Conservation (phyloP, 495 filamentous ascomycete genomes). For the Cenococcum geophilum region DNA sequence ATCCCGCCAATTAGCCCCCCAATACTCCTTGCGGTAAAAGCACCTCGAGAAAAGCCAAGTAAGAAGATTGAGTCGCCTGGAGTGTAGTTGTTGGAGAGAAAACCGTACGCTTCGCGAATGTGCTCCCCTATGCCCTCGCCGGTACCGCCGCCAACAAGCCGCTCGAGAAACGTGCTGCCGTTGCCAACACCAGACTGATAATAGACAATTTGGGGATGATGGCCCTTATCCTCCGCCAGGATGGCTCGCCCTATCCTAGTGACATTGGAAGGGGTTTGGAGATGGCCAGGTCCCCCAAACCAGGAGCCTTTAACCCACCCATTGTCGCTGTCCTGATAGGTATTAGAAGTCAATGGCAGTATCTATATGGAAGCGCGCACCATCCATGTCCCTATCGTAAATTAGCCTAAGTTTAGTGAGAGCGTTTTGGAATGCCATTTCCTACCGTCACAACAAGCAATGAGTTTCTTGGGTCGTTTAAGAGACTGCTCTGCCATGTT, state of each 20-base stretch:
- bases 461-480: conserved; percentile 33
- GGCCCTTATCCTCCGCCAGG: neutral
- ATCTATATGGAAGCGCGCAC: neutral
- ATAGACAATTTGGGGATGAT: conserved; percentile 32
- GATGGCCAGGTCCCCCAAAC: conserved; percentile 14
- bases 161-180: conserved; percentile 10
- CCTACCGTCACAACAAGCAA: conserved; percentile 39
- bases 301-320: conserved; percentile 27
- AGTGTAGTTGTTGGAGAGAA: conserved; percentile 13
- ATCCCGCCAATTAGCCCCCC: conserved; percentile 16
- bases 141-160: conserved; percentile 14
- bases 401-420: neutral
- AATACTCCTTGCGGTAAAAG: conserved; percentile 14
- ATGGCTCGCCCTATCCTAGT: conserved; percentile 17
- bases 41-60: conserved; percentile 16
- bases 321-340: conserved; percentile 15
- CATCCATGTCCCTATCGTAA: conserved; percentile 24
- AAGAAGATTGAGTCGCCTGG: conserved; percentile 14
- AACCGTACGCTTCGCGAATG: conserved; percentile 19
- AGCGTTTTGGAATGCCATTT: neutral
- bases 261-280: conserved; percentile 31
- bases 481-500: conserved; percentile 4
- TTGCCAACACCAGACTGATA: conserved; percentile 35
- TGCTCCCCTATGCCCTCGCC: conserved; percentile 15
- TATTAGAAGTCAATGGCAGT: neutral